Base-by-base conservation (phyloP, 257 asterid genomes). In the Catharanthus roseus region DNA sequence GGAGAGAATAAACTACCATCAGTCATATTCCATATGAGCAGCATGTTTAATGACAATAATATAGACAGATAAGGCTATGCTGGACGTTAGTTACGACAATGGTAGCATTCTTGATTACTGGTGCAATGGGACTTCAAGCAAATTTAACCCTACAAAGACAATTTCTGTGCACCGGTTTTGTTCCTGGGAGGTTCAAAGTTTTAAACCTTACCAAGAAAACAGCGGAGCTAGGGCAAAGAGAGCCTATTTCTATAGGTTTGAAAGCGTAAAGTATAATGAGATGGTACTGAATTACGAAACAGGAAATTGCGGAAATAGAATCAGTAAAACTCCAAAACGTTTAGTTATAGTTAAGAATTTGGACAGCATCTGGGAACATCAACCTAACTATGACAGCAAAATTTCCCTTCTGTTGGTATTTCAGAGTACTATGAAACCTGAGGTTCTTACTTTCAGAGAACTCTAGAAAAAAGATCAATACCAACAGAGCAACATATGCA, bases 21-120 rank as follows among this genome's bases (percentile, higher is more conserved):
- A 74, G 51, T 73, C 58, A 65, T 26, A 65, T 19, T 54, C 12
- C 44, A 19, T 31, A 26, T 6, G 47, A 44, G 70, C 10, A 44
- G 24, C 58, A 28, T 12, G 13, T 23, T 67, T 41, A 56, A 38
- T 24, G 21, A 47, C 8, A 12, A 50, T 7, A 11, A 61, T 9
- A 61, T 12, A 29, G 60, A 47, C 21, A 15, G 53, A 47, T 21
- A 47, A 47, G 10, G 53, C 21, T 47, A 47, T 47, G 18, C 13
- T 64, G 58, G 15, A 3, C 6, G 31, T 58, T 15, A 42, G 23
- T 34, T 10, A 15, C 10, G 11, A 54, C n/a, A 9, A 54, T 2
- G 13, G 53, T 47, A 13, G 53, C n/a, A 47, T 13, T 12, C 0
- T 33, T 3, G 60, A 42, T 26, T 29, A 7, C 41, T 6, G 5